Percentiles rank a stretch among this genome's conserved stretches.
Evolutionary conservation across 2,329 filamentous ascomycete species (phyloP).

Genomic region (Camptophora hylomeconis): DNA sequence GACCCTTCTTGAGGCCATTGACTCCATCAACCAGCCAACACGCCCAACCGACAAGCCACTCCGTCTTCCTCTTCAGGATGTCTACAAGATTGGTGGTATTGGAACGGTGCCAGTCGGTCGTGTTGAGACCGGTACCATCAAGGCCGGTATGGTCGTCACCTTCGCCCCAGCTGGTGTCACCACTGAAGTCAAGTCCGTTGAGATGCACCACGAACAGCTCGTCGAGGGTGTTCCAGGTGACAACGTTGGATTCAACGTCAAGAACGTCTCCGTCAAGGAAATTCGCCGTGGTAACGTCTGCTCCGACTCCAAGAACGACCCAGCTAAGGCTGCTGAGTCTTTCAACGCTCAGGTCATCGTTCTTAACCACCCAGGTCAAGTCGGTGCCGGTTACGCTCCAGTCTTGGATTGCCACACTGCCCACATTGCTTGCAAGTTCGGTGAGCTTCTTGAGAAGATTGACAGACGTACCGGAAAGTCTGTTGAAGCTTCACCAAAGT

Average conservation of each 20-base stretch:
- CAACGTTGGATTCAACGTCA: slow-evolving; percentile 99
- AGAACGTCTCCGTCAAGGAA: slow-evolving; percentile 99
- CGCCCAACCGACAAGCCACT: slow-evolving; percentile 98
- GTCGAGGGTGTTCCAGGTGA: slow-evolving; percentile 89
- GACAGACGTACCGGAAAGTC: slow-evolving; percentile 99
- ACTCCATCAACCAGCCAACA: slow-evolving; percentile 81
- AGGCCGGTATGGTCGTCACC: slow-evolving; percentile 74
- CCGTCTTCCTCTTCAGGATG: slow-evolving; percentile 99
- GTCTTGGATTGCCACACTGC: slow-evolving; percentile 99
- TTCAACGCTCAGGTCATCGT: slow-evolving; percentile 99
- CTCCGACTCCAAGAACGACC: slow-evolving; percentile 99
- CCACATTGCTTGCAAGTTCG: slow-evolving; percentile 99
- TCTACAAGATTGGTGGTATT: slow-evolving; percentile 99
- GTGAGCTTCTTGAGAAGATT: slow-evolving; percentile 99
- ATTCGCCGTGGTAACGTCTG: slow-evolving; percentile 99
- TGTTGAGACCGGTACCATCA: slow-evolving; percentile 99
- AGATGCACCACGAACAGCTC: slow-evolving; percentile 99
- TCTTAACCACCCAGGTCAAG: slow-evolving; percentile 99
- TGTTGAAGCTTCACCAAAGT: slow-evolving; percentile 84
- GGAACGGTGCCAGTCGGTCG: slow-evolving; percentile 98
- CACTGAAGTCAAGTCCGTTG: slow-evolving; percentile 99
- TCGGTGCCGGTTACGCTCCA: slow-evolving; percentile 97
- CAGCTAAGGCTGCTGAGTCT: slow-evolving; percentile 71
- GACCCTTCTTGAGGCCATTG: slow-evolving; percentile 98
- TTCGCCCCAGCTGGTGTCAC: slow-evolving; percentile 98